Evolutionary conservation across 2,329 filamentous ascomycete species (phyloP).

Genomic region (Colletotrichum eleusines): DNA sequence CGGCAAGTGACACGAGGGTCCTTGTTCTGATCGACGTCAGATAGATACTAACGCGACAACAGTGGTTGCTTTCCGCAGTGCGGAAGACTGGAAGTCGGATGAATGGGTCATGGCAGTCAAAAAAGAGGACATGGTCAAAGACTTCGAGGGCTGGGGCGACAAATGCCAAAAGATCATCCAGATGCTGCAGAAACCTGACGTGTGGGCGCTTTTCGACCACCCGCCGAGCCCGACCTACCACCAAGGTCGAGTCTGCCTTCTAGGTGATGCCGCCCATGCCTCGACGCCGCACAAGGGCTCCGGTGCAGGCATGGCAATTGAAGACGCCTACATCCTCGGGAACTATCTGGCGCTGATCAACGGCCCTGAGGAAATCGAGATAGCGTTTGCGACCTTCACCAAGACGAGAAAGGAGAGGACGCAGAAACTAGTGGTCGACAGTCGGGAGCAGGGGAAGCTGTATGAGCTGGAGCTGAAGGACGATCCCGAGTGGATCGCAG

Average conservation of each 20-base stretch:
- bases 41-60: neutral
- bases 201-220: conserved; percentile 40
- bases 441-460: conserved; percentile 27
- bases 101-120: conserved; percentile 28
- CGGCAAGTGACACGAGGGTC: conserved; percentile 9
- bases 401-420: conserved; percentile 24
- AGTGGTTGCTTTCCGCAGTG: conserved; percentile 33
- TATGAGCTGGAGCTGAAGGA: conserved; percentile 38
- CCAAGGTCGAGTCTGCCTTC: conserved; percentile 42
- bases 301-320: conserved; percentile 45
- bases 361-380: conserved; percentile 25
- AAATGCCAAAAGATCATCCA: conserved; percentile 21
- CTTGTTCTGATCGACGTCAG: neutral
- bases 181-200: conserved; percentile 35
- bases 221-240: conserved; percentile 40
- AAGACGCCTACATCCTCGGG: conserved; percentile 46
- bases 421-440: conserved; percentile 27
- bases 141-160: conserved; percentile 35
- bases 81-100: conserved; percentile 30
- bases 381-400: conserved; percentile 41
- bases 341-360: conserved; percentile 17
- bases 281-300: conserved; percentile 45
- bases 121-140: conserved; percentile 32
- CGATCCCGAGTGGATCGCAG: conserved; percentile 25
- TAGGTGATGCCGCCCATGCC: conserved; percentile 47